Conservation (phyloP, 1,284 basidiomycete genomes). For the Wallemia mellicola region DNA sequence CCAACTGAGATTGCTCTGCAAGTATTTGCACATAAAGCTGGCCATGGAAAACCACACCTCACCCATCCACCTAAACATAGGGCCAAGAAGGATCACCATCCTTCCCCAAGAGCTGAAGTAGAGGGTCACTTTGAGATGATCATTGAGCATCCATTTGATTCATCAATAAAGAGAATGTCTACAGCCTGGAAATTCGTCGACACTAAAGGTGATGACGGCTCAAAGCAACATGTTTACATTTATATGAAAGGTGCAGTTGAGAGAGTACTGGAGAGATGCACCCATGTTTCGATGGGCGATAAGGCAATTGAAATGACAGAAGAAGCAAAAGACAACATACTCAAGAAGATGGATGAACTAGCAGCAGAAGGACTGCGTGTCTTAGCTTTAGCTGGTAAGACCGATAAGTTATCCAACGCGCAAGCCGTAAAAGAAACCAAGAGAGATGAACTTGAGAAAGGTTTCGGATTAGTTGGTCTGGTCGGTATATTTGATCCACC, state of each 20-base stretch:
- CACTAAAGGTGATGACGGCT: constrained; percentile 7
- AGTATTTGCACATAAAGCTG: constrained; percentile 27
- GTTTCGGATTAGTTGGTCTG: constrained; percentile 29
- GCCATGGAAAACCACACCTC: constrained; percentile 16
- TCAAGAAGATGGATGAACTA: constrained; percentile 24
- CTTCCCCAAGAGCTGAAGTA: constrained; percentile 3
- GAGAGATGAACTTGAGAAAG: constrained; percentile 26
- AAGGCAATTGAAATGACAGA: constrained; percentile 12
- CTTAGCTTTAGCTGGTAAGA: constrained; percentile 17
- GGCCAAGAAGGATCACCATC: neutral
- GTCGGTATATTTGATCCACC: constrained; percentile 38
- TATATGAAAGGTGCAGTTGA: constrained; percentile 33
- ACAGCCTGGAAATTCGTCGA: constrained; percentile 16
- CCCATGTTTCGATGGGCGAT: constrained; percentile 13
- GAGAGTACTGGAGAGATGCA: constrained; percentile 26
- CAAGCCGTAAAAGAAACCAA: constrained; percentile 11
- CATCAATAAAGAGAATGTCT: constrained; percentile 31
- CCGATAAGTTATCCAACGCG: constrained; percentile 1
- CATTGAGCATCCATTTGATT: constrained; percentile 29
- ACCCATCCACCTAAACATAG: constrained; percentile 9
- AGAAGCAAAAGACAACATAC: constrained; percentile 18
- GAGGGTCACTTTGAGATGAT: constrained; percentile 15
- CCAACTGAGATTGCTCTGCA: constrained; percentile 33
- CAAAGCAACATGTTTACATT: constrained; percentile 9
- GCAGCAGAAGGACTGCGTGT: constrained; percentile 28